Base-by-base conservation (phyloP, 164 flowering plant genomes). In the Aristolochia fimbriata region DNA sequence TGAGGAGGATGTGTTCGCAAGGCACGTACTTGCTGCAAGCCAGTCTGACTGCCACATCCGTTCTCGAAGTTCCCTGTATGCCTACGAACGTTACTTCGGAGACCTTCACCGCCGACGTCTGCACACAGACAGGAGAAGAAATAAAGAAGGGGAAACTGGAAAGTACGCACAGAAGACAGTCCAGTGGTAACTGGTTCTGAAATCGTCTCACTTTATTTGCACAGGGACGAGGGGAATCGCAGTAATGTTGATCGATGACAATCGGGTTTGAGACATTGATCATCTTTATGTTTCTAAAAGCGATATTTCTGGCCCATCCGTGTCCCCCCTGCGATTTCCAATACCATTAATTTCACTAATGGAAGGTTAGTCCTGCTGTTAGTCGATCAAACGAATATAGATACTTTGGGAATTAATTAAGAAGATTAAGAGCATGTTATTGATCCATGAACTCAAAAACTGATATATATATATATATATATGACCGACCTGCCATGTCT, bases 141-240 rank as follows among this genome's bases (percentile, higher is more conserved):
- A 23, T 24, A 23, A 55, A 55, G 24, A 23, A 24, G 58, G 33
- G 20, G 15, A 15, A 14, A 23, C 25, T 6, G 4, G 7, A 21
- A 16, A 27, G 10, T n/a, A 55, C 27, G 0, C 23, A 3, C 11
- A 25, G 20, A 13, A 27, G 27, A 6, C 1, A 8, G 33, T n/a
- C n/a, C n/a, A 27, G 30, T 27, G 30, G 30, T 27, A 27, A 27
- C 30, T 27, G 30, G 43, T 37, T 37, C 12, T 56, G 11, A 27
- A 25, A 9, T 47, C 16, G 17, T 5, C 43, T 62, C 51, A 62
- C 64, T 20, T 62, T 21, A n/a, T 62, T 33, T n/a, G 47, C 15
- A 33, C 64, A 62, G 19, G 47, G 56, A 19, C 52, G 22, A 30
- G 46, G 21, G n/a, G 64, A 62, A 41, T 62, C 64, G 37, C 64